Conservation (phyloP, 495 filamentous ascomycete genomes). For the Rusavskia elegans region DNA sequence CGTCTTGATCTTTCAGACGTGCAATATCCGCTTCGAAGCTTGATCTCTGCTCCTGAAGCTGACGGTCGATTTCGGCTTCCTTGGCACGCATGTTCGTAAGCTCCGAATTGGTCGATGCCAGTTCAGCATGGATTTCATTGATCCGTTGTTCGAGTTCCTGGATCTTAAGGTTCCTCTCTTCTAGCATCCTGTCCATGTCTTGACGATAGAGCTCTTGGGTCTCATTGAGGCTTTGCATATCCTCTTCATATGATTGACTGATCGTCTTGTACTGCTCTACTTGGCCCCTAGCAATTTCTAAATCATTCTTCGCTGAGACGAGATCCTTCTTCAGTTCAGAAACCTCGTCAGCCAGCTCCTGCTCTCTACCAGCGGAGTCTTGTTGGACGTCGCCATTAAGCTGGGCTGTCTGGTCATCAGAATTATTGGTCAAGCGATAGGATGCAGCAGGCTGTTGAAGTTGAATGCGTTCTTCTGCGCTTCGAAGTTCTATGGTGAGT, state of each 20-base stretch:
- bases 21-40: conserved; percentile 57
- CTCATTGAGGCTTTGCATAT: conserved; percentile 60
- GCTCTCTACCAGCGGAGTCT: conserved; percentile 51
- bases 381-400: conserved; percentile 28
- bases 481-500: conserved; percentile 69
- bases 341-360: conserved; percentile 68
- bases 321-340: conserved; percentile 71
- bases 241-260: conserved; percentile 75
- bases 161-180: conserved; percentile 60
- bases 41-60: conserved; percentile 64
- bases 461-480: conserved; percentile 70
- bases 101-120: conserved; percentile 63
- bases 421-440: too few species aligned
- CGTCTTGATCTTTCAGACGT: conserved; percentile 73
- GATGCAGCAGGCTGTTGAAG: conserved; percentile 48
- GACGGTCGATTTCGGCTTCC: conserved; percentile 55
- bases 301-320: conserved; percentile 55
- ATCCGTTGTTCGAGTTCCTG: conserved; percentile 64
- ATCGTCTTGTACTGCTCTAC: conserved; percentile 83
- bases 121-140: conserved; percentile 66
- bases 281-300: conserved; percentile 62
- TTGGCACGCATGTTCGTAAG: conserved; percentile 61
- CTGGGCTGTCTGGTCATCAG: conserved; percentile 20
- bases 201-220: conserved; percentile 73
- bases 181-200: conserved; percentile 59